phyloP scores from a whole-genome alignment of 371 early-diverging fungal genomes.

The Basidiobolus meristosporus region DNA sequence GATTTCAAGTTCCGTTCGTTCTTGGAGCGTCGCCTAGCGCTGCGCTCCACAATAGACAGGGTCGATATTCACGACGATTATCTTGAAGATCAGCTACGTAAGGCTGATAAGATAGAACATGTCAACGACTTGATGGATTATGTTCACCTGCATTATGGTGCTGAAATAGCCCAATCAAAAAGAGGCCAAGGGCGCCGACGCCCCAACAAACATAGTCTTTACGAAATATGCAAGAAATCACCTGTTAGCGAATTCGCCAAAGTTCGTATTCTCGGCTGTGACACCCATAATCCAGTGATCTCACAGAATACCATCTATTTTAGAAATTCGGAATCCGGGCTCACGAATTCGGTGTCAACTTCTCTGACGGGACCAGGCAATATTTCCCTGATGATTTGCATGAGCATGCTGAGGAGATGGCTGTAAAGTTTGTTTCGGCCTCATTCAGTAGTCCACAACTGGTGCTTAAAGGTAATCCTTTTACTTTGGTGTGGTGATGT shows the following conservation, averaged over 20 bases:
- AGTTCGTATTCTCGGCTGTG: no score
- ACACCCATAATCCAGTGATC: no score
- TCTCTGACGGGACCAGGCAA: slow-evolving; percentile 24
- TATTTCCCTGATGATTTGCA: slow-evolving; percentile 28
- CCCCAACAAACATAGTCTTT: slow-evolving; percentile 15
- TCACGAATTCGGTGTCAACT: slow-evolving; percentile 42
- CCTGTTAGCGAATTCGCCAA: no score
- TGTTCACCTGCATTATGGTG: slow-evolving; percentile 43
- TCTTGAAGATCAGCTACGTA: slow-evolving; percentile 17
- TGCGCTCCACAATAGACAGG: slow-evolving; percentile 19
- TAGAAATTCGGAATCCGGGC: slow-evolving; percentile 31
- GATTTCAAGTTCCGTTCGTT: slow-evolving; percentile 61
- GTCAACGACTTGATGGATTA: slow-evolving; percentile 56
- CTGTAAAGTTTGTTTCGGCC: slow-evolving; percentile 24
- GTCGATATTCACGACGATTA: slow-evolving; percentile 24
- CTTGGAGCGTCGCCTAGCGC: slow-evolving; percentile 22
- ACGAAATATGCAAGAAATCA: slow-evolving; percentile 25
- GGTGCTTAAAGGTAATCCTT: slow-evolving; percentile 34
- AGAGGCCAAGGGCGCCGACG: slow-evolving; percentile 18
- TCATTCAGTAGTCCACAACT: slow-evolving; percentile 26
- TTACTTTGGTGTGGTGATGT: slow-evolving; percentile 1
- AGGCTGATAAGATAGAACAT: slow-evolving; percentile 42
- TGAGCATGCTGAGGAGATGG: slow-evolving; percentile 33
- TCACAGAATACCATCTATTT: slow-evolving; percentile 33
- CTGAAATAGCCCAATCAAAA: slow-evolving; percentile 31